A percentile compares a stretch with the other conserved stretches of the same genome.
These are phyloP conservation scores for Salix udensis DNA, from an alignment of 345 rosid species.

Conservation along the genomic window DNA sequence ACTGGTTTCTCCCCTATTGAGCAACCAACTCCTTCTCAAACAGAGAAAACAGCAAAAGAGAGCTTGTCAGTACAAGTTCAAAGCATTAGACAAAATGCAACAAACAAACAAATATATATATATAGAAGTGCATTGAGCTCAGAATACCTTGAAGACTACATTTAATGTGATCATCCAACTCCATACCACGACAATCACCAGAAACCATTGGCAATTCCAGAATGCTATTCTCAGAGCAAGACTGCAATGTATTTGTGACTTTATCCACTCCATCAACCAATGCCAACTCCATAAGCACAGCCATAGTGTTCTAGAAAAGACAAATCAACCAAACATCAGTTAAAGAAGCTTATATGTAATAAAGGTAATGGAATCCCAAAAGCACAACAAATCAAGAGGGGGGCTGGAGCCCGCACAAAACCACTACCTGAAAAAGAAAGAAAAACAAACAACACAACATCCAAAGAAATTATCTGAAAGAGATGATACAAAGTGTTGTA, in stretches of 20 bases:
- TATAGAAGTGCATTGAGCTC: slow-evolving; percentile 1
- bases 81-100: slow-evolving; percentile 8
- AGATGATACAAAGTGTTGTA: no score
- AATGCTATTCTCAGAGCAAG: slow-evolving; percentile 48
- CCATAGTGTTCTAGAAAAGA: slow-evolving; percentile 50
- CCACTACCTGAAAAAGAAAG: no score
- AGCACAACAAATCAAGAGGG: not conserved
- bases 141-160: slow-evolving; percentile 72
- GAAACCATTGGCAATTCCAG: slow-evolving; percentile 49
- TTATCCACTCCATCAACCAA: slow-evolving; percentile 59
- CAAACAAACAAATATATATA: not conserved
- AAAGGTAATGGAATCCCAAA: not conserved
- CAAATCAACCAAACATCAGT: not conserved
- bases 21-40: slow-evolving; percentile 52
- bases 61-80: slow-evolving; percentile 8
- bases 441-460: not conserved
- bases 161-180: slow-evolving; percentile 45
- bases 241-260: slow-evolving; percentile 36
- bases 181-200: slow-evolving; percentile 28
- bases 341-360: not conserved
- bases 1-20: slow-evolving; percentile 67
- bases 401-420: no score
- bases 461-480: no score
- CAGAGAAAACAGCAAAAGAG: slow-evolving; percentile 12
- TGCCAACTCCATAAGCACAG: slow-evolving; percentile 67